Evolutionary conservation across 2,329 filamentous ascomycete species (phyloP).

Genomic region (Cercospora sesami): DNA sequence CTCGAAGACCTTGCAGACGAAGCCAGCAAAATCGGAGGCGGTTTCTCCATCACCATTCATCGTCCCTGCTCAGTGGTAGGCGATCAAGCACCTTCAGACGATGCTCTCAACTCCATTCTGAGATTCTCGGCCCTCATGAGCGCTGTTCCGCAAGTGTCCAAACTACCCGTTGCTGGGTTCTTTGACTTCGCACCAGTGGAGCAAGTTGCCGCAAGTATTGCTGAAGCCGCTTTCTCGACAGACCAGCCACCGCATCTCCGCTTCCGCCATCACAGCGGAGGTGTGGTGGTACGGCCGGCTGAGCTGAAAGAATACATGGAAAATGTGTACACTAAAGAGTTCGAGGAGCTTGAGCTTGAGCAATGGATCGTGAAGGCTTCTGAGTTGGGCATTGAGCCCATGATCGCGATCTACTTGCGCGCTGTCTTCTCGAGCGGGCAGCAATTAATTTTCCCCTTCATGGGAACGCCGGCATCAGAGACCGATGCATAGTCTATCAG

Average conservation of each 20-base stretch:
- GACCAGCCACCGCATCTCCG: slow-evolving; percentile 7
- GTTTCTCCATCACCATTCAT: slow-evolving; percentile 21
- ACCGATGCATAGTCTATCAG: not conserved
- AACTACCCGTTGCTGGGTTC: slow-evolving; percentile 15
- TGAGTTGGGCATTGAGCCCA: slow-evolving; percentile 20
- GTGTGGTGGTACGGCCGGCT: slow-evolving; percentile 14
- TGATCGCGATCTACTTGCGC: slow-evolving; percentile 24
- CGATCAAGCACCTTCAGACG: slow-evolving; percentile 20
- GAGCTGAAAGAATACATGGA: slow-evolving; percentile 20
- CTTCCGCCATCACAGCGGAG: slow-evolving; percentile 23
- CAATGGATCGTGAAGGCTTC: slow-evolving; percentile 21
- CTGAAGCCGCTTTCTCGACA: not conserved
- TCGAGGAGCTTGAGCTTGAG: slow-evolving; percentile 22
- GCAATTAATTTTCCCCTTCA: slow-evolving; percentile 22
- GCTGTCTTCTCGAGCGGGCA: slow-evolving; percentile 8
- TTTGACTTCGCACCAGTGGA: slow-evolving; percentile 23
- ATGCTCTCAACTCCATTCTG: slow-evolving; percentile 23
- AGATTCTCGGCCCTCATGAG: slow-evolving; percentile 20
- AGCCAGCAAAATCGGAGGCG: not conserved
- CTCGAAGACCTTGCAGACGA: slow-evolving; percentile 13
- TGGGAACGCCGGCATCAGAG: slow-evolving; percentile 10
- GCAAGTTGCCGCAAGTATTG: slow-evolving; percentile 15
- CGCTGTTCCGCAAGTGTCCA: slow-evolving; percentile 19
- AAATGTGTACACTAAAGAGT: slow-evolving; percentile 10
- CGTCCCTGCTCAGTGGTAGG: slow-evolving; percentile 24